Evolutionary conservation across 2,329 filamentous ascomycete species (phyloP).

Genomic region (Didymella glomerata): DNA sequence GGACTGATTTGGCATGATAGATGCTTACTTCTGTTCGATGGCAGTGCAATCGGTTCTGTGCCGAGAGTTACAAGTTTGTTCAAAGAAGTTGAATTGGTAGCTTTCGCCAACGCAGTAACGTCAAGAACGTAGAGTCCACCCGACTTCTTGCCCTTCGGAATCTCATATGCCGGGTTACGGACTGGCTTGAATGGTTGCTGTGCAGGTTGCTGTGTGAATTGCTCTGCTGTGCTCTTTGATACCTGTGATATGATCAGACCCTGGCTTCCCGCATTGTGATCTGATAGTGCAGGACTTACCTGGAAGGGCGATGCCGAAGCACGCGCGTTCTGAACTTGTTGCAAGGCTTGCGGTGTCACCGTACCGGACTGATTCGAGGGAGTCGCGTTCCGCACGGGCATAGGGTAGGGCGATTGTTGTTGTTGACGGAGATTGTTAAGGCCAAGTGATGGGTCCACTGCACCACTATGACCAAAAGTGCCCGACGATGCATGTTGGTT

Average conservation of each 20-base stretch:
- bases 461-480: slow-evolving; percentile 38
- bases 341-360: slow-evolving; percentile 44
- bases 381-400: slow-evolving; percentile 35
- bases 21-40: slow-evolving; percentile 55
- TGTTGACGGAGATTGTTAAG: slow-evolving; percentile 41
- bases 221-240: slow-evolving; percentile 39
- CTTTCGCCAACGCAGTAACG: slow-evolving; percentile 52
- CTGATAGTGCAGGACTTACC: slow-evolving; percentile 29
- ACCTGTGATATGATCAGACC: slow-evolving; percentile 35
- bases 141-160: slow-evolving; percentile 46
- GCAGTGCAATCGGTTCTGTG: slow-evolving; percentile 53
- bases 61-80: slow-evolving; percentile 57
- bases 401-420: slow-evolving; percentile 44
- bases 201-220: slow-evolving; percentile 34
- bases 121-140: slow-evolving; percentile 56
- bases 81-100: slow-evolving; percentile 56
- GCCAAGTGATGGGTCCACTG: slow-evolving; percentile 41
- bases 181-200: slow-evolving; percentile 32
- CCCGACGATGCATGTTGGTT: slow-evolving; percentile 31
- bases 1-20: slow-evolving; percentile 4
- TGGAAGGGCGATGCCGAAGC: slow-evolving; percentile 39
- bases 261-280: background rate
- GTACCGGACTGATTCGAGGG: slow-evolving; percentile 38
- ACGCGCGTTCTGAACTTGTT: slow-evolving; percentile 36
- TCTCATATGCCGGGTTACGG: slow-evolving; percentile 42